phyloP scores from a whole-genome alignment of 768 basidiomycete genomes.

The Cytidiella melzeri region DNA sequence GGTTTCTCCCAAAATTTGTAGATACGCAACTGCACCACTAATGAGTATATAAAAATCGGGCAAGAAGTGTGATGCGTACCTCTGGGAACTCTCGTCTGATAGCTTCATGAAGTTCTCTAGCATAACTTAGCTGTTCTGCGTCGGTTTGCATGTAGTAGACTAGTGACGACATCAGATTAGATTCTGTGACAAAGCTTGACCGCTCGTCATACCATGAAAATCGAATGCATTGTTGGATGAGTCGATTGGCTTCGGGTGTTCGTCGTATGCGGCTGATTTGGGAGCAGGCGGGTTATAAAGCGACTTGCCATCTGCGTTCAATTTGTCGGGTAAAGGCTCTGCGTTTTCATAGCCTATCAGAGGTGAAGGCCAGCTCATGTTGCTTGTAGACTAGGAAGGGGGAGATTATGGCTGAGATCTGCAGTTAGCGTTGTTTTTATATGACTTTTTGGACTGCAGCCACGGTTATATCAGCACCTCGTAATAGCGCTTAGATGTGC shows the following conservation, averaged over 20 bases:
- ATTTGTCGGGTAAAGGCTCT: slow-evolving; percentile 29
- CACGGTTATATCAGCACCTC: background rate
- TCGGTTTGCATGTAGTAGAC: slow-evolving; percentile 57
- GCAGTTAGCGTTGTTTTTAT: background rate
- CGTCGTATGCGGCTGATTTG: slow-evolving; percentile 45
- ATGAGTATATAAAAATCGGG: background rate
- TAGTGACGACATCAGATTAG: slow-evolving; percentile 20
- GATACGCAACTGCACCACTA: slow-evolving; percentile 43
- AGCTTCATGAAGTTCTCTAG: slow-evolving; percentile 50
- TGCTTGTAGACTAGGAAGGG: background rate
- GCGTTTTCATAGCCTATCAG: slow-evolving; percentile 24
- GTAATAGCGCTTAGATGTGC: background rate
- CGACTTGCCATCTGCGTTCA: slow-evolving; percentile 54
- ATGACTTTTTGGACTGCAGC: no score
- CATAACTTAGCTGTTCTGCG: slow-evolving; percentile 39
- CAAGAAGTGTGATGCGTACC: slow-evolving; percentile 26
- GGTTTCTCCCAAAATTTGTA: slow-evolving; percentile 58
- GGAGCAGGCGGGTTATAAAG: slow-evolving; percentile 40
- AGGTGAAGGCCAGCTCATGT: slow-evolving; percentile 17
- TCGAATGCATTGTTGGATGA: slow-evolving; percentile 58
- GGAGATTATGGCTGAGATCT: background rate
- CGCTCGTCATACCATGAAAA: slow-evolving; percentile 64
- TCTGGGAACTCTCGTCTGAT: slow-evolving; percentile 65
- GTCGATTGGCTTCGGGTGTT: slow-evolving; percentile 50
- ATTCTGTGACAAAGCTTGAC: background rate